These are phyloP conservation scores for Trichoderma erinaceum DNA, from an alignment of 495 filamentous ascomycete species.

Conservation along the genomic window DNA sequence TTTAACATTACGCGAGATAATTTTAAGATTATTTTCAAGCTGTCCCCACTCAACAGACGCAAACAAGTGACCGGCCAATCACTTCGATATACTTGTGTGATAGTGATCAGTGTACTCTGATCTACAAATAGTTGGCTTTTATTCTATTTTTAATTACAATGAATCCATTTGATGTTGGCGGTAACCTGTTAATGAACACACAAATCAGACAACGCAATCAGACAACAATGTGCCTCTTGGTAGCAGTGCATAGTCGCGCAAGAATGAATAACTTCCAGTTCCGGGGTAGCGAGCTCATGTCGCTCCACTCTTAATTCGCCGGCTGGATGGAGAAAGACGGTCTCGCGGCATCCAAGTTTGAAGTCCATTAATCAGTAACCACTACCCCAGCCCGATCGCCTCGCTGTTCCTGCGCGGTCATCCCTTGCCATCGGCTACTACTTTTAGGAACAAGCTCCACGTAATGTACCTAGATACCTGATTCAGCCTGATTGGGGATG, in stretches of 20 bases:
- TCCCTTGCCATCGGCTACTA: background rate
- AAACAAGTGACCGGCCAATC: background rate
- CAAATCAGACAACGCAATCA: no score
- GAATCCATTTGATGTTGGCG: background rate
- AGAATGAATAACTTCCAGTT: background rate
- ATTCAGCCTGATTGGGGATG: background rate
- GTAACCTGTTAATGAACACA: background rate
- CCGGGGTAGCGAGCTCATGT: background rate
- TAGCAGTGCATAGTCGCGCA: background rate
- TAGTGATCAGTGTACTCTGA: background rate
- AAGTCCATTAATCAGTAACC: constrained; percentile 5
- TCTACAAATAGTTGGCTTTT: background rate
- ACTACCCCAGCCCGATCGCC: background rate
- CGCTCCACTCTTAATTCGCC: background rate
- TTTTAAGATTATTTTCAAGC: background rate
- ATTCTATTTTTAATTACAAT: background rate
- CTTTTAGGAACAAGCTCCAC: background rate
- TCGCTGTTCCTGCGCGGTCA: background rate
- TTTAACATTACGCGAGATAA: background rate
- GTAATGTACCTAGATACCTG: background rate
- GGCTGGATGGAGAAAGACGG: background rate
- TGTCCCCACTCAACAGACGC: background rate
- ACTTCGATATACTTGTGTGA: background rate
- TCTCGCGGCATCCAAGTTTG: background rate
- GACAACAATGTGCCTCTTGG: no score